These are phyloP conservation scores for Fusarium algeriense DNA, from an alignment of 2,329 filamentous ascomycete species.

Conservation along the genomic window DNA sequence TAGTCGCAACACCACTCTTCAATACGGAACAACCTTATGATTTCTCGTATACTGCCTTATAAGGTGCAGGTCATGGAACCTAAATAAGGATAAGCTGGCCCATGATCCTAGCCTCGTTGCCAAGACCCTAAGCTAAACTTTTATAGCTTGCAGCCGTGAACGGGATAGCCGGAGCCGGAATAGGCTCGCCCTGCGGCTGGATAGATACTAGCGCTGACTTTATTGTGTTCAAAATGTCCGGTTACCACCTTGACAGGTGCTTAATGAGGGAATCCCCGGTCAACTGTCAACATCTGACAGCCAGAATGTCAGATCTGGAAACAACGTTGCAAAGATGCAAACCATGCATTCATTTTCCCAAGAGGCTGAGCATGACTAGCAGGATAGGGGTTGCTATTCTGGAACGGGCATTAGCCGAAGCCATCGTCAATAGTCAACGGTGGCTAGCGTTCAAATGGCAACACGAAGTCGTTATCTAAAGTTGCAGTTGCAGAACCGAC, in stretches of 20 bases:
- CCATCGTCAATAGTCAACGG: background rate
- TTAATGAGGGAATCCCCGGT: background rate
- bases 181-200: background rate
- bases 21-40: background rate
- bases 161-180: conserved; percentile 7
- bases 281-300: background rate
- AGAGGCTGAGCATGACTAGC: background rate
- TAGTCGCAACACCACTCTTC: background rate
- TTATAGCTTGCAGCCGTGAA: background rate
- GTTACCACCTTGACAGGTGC: background rate
- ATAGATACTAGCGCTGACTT: conserved; percentile 1
- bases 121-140: background rate
- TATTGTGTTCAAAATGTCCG: background rate
- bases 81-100: background rate
- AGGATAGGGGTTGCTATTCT: background rate
- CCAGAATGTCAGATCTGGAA: background rate
- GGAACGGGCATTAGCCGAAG: background rate
- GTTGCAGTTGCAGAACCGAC: background rate
- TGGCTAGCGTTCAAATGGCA: background rate
- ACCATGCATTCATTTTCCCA: background rate
- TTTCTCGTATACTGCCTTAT: background rate
- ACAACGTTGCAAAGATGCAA: background rate
- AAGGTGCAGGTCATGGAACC: background rate
- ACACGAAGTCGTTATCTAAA: background rate
- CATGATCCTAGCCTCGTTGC: background rate